phyloP scores from a whole-genome alignment of 495 filamentous ascomycete genomes.

The Amniculicola lignicola region DNA sequence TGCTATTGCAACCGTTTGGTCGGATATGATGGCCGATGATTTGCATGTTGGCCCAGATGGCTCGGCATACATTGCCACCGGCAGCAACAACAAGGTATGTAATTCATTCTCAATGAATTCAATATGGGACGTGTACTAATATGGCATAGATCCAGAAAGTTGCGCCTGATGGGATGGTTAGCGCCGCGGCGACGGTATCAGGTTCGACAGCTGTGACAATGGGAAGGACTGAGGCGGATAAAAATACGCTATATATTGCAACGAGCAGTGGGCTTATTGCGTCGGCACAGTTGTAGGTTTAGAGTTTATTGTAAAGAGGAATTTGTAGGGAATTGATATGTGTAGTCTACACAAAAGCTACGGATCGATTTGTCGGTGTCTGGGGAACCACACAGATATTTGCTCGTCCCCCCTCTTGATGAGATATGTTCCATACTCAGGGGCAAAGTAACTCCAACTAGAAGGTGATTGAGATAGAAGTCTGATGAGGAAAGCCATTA shows the following conservation, averaged over 20 bases:
- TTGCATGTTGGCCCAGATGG: conserved; percentile 44
- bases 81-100: conserved; percentile 31
- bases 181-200: conserved; percentile 35
- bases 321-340: no score
- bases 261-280: conserved; percentile 8
- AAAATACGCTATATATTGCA: conserved; percentile 42
- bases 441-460: no score
- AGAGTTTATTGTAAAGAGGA: no score
- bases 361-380: no score
- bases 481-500: no score
- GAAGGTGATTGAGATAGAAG: no score
- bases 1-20: conserved; percentile 41
- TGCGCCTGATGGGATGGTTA: conserved; percentile 43
- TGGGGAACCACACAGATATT: no score
- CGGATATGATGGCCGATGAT: conserved; percentile 46
- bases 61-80: conserved; percentile 45
- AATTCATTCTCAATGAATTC: no score
- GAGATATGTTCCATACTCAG: no score
- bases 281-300: conserved; percentile 5
- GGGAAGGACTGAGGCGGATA: conserved; percentile 44
- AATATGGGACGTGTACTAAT: no score
- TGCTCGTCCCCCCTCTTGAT: no score
- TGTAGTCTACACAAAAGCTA: no score
- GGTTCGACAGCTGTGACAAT: conserved; percentile 43
- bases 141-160: conserved; percentile 45